Base-by-base conservation (phyloP, 306 rosid species). In the Gastrolobium bilobum region DNA sequence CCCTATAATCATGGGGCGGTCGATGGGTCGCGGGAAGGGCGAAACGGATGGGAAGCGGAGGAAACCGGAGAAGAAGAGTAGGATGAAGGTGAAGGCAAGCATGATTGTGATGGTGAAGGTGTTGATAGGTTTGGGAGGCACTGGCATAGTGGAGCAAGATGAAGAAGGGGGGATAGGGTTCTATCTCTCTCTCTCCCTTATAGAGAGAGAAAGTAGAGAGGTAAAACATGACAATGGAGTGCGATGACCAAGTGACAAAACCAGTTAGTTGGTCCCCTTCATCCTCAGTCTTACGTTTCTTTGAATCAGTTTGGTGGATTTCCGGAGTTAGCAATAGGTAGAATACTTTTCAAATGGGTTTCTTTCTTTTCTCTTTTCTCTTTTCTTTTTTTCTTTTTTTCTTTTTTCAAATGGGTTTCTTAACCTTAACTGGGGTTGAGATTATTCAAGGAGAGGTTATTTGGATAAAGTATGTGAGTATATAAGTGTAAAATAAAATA, bases 21-120 rank as follows among this genome's bases (percentile, higher is more conserved):
- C 11, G 79, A 71, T 35, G 73, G 82, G 82, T 8, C 20, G 65
- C 43, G 83, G 15, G 34, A 92, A 83, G 29, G 81, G 54, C 6
- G 88, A 76, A 8, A 74, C n/a, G 11, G 94, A 68, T 13, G 98
- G 97, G 79, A 93, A 83, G 56, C 83, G 87, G 69, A 95, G 73
- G 73, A 88, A 74, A 53, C 95, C 90, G 10, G 91, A 76, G 88
- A 93, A 48, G 85, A 91, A 78, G 79, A 95, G 83, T 63, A 95
- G 30, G 84, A 90, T 80, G 77, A 91, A 81, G 57, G 84, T 44
- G 90, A 88, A 81, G 33, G 76, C 82, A 59, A 89, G 58, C 90
- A 91, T 82, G 77, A 78, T 80, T 5, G 81, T 75, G 82, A 90
- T 68, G 59, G 91, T 66, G 78, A 86, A 42, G 60, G 87, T 78